These are phyloP conservation scores for Globisporangium middletonii DNA, from an alignment of 352 stramenopile genomes.

Conservation along the genomic window DNA sequence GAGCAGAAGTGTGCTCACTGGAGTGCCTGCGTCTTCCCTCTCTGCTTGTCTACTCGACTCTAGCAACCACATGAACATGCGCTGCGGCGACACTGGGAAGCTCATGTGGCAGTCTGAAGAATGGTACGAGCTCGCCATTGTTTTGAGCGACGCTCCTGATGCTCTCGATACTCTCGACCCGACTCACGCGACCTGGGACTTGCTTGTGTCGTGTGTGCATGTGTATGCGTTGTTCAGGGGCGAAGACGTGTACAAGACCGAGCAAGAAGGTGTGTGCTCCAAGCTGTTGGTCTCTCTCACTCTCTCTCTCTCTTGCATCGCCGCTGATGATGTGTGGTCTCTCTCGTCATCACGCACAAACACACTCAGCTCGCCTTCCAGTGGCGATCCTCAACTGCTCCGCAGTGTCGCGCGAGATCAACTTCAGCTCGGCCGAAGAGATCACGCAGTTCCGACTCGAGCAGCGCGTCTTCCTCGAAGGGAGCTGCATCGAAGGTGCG, in stretches of 20 bases:
- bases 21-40: background rate
- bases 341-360: background rate
- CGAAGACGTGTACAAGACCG: constrained; percentile 55
- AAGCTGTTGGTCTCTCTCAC: background rate
- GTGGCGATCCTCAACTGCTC: constrained; percentile 83
- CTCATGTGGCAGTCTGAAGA: constrained; percentile 84
- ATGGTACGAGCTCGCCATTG: constrained; percentile 24
- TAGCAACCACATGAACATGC: constrained; percentile 89
- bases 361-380: constrained; percentile 69
- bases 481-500: constrained; percentile 83
- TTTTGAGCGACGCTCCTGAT: background rate
- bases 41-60: background rate
- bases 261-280: constrained; percentile 59
- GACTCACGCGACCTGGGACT: background rate
- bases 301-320: background rate
- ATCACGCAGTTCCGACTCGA: constrained; percentile 91
- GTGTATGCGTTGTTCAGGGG: constrained; percentile 24
- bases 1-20: background rate
- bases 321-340: background rate
- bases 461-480: constrained; percentile 86
- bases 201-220: background rate
- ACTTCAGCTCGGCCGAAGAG: constrained; percentile 88
- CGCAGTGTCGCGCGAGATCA: constrained; percentile 91
- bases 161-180: no score
- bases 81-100: constrained; percentile 68